A percentile compares a stretch with the other conserved stretches of the same genome.
Evolutionary conservation across 805 yeast genomes (phyloP).

Genomic region (Ascoidea tarda): DNA sequence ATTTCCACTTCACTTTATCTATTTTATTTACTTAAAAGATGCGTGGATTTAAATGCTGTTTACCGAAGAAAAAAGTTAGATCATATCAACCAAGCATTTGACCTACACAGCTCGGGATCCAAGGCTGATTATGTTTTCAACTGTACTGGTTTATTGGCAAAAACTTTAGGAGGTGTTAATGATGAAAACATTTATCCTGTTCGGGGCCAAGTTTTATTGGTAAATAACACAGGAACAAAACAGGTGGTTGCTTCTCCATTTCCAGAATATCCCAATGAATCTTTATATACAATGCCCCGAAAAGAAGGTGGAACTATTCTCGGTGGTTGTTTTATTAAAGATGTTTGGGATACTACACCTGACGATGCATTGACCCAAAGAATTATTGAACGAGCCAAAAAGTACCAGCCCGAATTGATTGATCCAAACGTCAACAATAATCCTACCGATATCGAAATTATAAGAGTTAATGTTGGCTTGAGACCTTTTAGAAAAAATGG

Average conservation of each 20-base stretch:
- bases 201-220: conserved; percentile 45
- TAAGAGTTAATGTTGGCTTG: conserved; percentile 43
- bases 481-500: conserved; percentile 58
- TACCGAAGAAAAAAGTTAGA: conserved; percentile 27
- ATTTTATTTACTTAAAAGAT: conserved; percentile 32
- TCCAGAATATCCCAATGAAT: conserved; percentile 12
- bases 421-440: conserved; percentile 14
- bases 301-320: conserved; percentile 60
- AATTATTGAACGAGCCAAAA: conserved; percentile 28
- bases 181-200: conserved; percentile 34
- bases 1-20: conserved; percentile 46
- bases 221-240: conserved; percentile 27
- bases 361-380: conserved; percentile 33
- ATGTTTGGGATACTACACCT: conserved; percentile 17
- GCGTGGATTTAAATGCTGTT: conserved; percentile 31
- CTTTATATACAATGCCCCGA: conserved; percentile 51
- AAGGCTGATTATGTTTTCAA: conserved; percentile 40
- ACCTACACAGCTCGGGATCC: conserved; percentile 22
- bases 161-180: conserved; percentile 28
- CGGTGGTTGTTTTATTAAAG: conserved; percentile 33
- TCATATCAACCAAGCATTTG: conserved; percentile 35
- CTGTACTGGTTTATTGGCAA: conserved; percentile 39
- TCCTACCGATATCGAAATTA: conserved; percentile 26
- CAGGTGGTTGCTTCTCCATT: conserved; percentile 22
- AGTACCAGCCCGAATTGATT: conserved; percentile 19